Conservation (phyloP, 805 yeast genomes). For the Pichia eremophila region DNA sequence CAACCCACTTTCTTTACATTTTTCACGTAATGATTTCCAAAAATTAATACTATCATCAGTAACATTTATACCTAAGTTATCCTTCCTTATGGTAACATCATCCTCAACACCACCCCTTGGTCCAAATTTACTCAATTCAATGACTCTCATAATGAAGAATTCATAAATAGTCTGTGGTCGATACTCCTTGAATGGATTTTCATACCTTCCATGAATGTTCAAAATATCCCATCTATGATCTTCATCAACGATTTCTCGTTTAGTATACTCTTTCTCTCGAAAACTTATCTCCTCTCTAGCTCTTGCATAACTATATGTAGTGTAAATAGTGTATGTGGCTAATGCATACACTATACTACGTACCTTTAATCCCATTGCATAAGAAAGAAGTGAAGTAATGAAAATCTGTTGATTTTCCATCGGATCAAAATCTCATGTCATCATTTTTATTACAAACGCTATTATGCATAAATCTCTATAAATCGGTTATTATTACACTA, state of each 20-base stretch:
- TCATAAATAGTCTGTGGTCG: slow-evolving; percentile 85
- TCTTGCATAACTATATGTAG: slow-evolving; percentile 47
- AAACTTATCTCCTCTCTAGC: slow-evolving; percentile 45
- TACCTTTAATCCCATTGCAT: slow-evolving; percentile 1
- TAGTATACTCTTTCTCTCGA: slow-evolving; percentile 22
- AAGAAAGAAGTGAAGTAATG: neutral
- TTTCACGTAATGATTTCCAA: slow-evolving; percentile 8
- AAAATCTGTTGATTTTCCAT: neutral
- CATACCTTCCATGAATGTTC: slow-evolving; percentile 66
- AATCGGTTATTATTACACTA: no score
- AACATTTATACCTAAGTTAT: slow-evolving; percentile 42
- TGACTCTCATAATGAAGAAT: slow-evolving; percentile 61
- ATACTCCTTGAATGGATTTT: slow-evolving; percentile 86
- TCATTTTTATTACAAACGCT: neutral
- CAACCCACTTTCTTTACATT: slow-evolving; percentile 27
- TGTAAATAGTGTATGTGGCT: slow-evolving; percentile 54
- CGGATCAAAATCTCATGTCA: no score
- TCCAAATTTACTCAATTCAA: slow-evolving; percentile 54
- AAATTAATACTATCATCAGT: slow-evolving; percentile 28
- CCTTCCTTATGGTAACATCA: slow-evolving; percentile 37
- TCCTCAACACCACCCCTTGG: slow-evolving; percentile 50
- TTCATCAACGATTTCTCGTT: neutral
- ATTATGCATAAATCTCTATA: neutral
- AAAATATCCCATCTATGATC: slow-evolving; percentile 34
- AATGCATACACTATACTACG: slow-evolving; percentile 31